Conservation (phyloP, 2,329 filamentous ascomycete genomes). For the Aspergillus clavatus region DNA sequence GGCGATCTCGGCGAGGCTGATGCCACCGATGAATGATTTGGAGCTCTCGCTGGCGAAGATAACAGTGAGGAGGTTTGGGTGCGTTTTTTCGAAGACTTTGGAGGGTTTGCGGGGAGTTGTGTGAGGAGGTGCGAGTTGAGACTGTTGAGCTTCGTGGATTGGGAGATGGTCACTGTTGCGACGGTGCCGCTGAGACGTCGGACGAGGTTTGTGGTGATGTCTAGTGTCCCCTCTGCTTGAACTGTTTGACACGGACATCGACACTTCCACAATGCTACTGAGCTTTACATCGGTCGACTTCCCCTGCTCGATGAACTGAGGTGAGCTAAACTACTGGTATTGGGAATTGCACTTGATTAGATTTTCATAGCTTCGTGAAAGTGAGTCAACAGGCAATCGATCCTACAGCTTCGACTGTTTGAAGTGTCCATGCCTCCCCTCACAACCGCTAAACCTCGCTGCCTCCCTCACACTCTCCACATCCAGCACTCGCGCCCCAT, state of each 20-base stretch:
- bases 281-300: no score
- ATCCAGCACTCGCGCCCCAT: conserved; percentile 41
- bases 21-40: conserved; percentile 84
- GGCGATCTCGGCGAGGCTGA: conserved; percentile 70
- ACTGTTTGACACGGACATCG: no score
- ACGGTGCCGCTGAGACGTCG: conserved; percentile 13
- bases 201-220: conserved; percentile 14
- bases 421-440: conserved; percentile 41
- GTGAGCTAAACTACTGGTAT: no score
- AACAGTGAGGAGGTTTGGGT: conserved; percentile 17
- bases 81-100: conserved; percentile 6
- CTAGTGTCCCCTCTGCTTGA: no score
- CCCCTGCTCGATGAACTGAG: no score
- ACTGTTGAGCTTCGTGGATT: conserved; percentile 24
- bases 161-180: conserved; percentile 24
- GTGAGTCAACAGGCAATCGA: no score
- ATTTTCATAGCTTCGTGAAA: no score
- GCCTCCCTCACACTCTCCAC: conserved; percentile 43
- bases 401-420: conserved; percentile 31
- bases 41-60: conserved; percentile 65
- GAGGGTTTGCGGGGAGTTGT: conserved; percentile 14
- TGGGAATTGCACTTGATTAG: no score
- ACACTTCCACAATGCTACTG: no score
- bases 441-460: conserved; percentile 37
- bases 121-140: conserved; percentile 21